phyloP scores from a whole-genome alignment of 2,329 filamentous ascomycete species.

The Periconia sp. region DNA sequence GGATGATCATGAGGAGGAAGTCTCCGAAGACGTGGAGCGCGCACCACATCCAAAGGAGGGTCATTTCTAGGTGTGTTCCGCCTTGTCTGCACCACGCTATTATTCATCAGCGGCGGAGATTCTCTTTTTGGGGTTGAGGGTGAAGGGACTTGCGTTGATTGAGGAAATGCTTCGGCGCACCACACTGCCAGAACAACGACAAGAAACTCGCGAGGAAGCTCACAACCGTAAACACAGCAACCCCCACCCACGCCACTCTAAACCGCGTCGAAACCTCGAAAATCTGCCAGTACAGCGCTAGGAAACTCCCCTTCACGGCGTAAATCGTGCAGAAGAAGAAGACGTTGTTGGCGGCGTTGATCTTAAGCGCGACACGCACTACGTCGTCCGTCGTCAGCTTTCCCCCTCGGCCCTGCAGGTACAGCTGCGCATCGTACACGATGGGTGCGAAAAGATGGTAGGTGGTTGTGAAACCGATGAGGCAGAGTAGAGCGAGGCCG shows the following conservation, averaged over 20 bases:
- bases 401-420: too few species aligned
- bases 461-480: too few species aligned
- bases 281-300: constrained; percentile 10
- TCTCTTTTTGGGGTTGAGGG: neutral
- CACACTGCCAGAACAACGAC: constrained; percentile 3
- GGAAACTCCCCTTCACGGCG: constrained; percentile 10
- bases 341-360: constrained; percentile 4
- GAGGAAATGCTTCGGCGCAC: neutral
- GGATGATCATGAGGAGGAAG: neutral
- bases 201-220: constrained; percentile 4
- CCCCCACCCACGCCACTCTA: neutral
- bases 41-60: constrained; percentile 1
- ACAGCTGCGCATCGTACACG: too few species aligned
- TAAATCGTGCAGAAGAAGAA: constrained; percentile 13
- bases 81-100: too few species aligned
- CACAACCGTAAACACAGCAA: neutral
- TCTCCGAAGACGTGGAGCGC: constrained; percentile 1
- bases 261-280: constrained; percentile 7
- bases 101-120: too few species aligned
- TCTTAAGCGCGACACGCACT: too few species aligned
- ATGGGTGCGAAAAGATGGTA: too few species aligned
- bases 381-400: too few species aligned
- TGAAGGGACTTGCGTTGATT: constrained; percentile 1
- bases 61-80: neutral
- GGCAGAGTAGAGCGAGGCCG: too few species aligned